Evolutionary conservation across 768 basidiomycete genomes (phyloP), one percentile per base, ranked within the genome.

Genomic region (Rhizopogon rudus): DNA sequence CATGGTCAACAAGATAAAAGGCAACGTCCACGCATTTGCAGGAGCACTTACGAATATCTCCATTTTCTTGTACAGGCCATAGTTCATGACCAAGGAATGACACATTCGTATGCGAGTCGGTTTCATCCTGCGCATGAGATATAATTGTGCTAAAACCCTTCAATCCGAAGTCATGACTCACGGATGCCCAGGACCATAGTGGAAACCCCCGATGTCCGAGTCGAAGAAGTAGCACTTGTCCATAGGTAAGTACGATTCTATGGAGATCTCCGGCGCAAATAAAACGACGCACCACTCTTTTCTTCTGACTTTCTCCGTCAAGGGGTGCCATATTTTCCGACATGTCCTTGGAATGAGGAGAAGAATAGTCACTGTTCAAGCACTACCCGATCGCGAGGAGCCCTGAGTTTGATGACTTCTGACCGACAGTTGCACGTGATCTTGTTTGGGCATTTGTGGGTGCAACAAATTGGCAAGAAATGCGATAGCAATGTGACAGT

Each of bases 11-110:
- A 44, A 10, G 5, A 20, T 20, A n/a, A 7, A 44, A 5, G 12
- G 31, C 5, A 48, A 17, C 25, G n/a, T 44, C 22, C 25, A 50
- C 8, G 39, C 51, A 50, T 49, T 39, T 9, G 20, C 46, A 17
- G 6, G 50, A n/a, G 17, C 16, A 79, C 97, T 63, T 66, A 98
- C 97, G 64, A 98, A 99, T 61, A 99, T 99, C 72, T 99, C 97
- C 97, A 99, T 99, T 74, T 94, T 94, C 74, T 98, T 98, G 77
- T 99, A 99, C 16, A 99, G 75, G 17, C 95, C 94, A 70, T 98
- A 98, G 73, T 98, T 99, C 97, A 99, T 99, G 54, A 99, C 97
- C 51, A 99, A 79, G 10, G 95, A 95, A 74, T 99, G 97, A 68
- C 95, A 98, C 97, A 99, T 99, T 62, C 96, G 87, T 77, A 98